Base-by-base conservation (phyloP, 257 asterid species). In the Lycium ferocissimum region DNA sequence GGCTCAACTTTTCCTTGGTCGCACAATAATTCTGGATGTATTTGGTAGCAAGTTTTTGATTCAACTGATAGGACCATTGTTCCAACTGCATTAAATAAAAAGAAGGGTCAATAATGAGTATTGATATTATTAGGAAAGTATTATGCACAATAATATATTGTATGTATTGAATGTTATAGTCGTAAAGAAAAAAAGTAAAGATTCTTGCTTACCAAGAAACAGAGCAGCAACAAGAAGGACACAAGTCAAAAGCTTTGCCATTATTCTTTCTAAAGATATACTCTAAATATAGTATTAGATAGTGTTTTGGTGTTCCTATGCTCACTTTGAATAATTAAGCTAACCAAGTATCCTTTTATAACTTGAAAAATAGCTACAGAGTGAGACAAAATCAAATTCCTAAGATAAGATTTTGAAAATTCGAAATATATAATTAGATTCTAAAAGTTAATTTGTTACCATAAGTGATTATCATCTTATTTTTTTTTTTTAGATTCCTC, bases 21-120 rank as follows among this genome's bases (percentile, higher is more conserved):
- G 14, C 43, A 65, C 45, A 65, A 11, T 65, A 65, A 13, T 66
- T 66, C 73, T 33, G 47, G 73, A 66, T 66, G 73, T 66, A 66
- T 66, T 66, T 66, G 73, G 5, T 33, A 66, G 73, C 73, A 66
- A 6, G 47, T 33, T 6, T 66, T 6, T 35, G 20, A 66, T 66
- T 66, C 73, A 35, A 66, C 20, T 66, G 47, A 66, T 12, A 20
- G 47, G 10, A 66, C 35, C 47, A 0, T 66, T 35, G 47, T 66
- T 66, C 11, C 73, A 66, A 66, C 47, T 66, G 11, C 73, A 66
- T 56, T 56, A 1, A 33, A 66, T 66, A 33, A 35, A 6, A 66
- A 66, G 9, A 65, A 65, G 45, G 14, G n/a, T 65, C n/a, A 5
- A 40, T 3, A 40, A 40, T 40, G 45, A 40, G 45, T 40, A 2